These are phyloP conservation scores for Epichloe festucae DNA, from an alignment of 2,329 filamentous ascomycete genomes.

Conservation along the genomic window DNA sequence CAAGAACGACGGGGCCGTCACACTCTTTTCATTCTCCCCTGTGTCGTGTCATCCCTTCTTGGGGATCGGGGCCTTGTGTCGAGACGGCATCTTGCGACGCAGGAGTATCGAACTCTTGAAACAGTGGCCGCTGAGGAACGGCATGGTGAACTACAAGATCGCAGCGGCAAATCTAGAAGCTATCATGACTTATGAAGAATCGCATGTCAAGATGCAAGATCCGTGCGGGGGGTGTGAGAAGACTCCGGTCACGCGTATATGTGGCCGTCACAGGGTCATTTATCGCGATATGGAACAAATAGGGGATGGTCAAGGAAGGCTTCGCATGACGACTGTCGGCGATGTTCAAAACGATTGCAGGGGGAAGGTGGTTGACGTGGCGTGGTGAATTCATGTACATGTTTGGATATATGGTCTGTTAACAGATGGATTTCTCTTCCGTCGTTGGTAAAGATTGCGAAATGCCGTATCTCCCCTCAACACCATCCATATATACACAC, in stretches of 20 bases:
- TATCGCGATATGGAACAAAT: neutral
- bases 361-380: slow-evolving; percentile 1
- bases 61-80: slow-evolving; percentile 1
- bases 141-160: slow-evolving; percentile 4
- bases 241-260: neutral
- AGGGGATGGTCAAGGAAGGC: neutral
- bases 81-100: neutral
- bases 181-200: slow-evolving; percentile 1
- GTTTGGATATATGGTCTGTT: neutral
- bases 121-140: slow-evolving; percentile 1
- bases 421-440: too few species aligned
- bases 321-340: neutral
- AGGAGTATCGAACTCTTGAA: neutral
- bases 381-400: neutral
- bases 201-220: neutral
- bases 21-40: slow-evolving; percentile 1
- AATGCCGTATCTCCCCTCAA: too few species aligned
- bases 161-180: neutral
- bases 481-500: neutral
- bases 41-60: slow-evolving; percentile 1
- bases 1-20: neutral
- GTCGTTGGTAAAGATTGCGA: too few species aligned
- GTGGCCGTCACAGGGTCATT: neutral
- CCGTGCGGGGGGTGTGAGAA: neutral
- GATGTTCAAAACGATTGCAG: neutral